A percentile compares a stretch with the other conserved stretches of the same genome.
Evolutionary conservation across 768 basidiomycete genomes (phyloP).

Genomic region (Bullera alba): DNA sequence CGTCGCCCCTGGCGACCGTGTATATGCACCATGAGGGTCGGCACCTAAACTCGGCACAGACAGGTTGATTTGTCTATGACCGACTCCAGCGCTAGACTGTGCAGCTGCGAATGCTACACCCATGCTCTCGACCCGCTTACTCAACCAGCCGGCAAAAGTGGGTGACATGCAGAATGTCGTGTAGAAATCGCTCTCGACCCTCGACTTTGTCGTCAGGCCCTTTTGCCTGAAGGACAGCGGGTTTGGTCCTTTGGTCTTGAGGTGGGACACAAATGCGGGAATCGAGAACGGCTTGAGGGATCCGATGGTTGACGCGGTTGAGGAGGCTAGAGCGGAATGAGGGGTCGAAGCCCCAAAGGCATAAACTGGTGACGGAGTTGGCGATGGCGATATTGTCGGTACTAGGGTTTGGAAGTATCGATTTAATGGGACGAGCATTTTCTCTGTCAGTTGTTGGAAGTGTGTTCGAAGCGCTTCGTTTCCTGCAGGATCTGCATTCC

Average conservation of each 20-base stretch:
- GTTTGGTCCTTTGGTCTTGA: constrained; percentile 41
- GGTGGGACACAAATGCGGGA: constrained; percentile 39
- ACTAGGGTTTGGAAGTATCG: constrained; percentile 61
- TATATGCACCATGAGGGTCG: no score
- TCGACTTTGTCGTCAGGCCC: constrained; percentile 36
- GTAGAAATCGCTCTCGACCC: constrained; percentile 45
- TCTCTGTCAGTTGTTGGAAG: constrained; percentile 76
- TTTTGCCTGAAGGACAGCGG: constrained; percentile 39
- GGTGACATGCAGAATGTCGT: constrained; percentile 40
- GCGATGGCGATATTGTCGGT: constrained; percentile 17
- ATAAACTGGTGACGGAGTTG: background rate
- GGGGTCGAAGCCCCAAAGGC: constrained; percentile 7
- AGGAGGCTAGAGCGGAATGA: background rate
- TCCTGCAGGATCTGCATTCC: constrained; percentile 52
- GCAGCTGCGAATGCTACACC: constrained; percentile 18
- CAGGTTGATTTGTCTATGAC: no score
- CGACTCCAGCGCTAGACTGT: no score
- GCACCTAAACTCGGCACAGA: no score
- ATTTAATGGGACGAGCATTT: constrained; percentile 78
- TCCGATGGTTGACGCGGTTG: background rate
- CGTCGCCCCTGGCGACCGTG: no score
- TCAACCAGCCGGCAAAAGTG: constrained; percentile 41
- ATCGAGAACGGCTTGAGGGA: constrained; percentile 42
- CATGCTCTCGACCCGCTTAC: constrained; percentile 16
- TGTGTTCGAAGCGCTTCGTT: constrained; percentile 63